Conservation (phyloP, 2,329 filamentous ascomycete species). For the Venturia asperata region DNA sequence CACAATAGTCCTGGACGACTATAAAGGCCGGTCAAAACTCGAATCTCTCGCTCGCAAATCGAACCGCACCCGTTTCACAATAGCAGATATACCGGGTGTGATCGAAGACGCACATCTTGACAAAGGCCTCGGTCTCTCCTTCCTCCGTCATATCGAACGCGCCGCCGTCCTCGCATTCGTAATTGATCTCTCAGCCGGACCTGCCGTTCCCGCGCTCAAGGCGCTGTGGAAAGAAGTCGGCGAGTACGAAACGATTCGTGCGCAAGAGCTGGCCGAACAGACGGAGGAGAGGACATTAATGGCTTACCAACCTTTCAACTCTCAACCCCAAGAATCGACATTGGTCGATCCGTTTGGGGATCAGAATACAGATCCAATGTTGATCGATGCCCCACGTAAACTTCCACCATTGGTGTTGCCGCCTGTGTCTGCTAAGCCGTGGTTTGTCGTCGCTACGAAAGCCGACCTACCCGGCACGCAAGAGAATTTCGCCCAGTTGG, state of each 20-base stretch:
- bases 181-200: conserved; percentile 70
- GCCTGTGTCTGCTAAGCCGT: conserved; percentile 88
- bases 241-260: conserved; percentile 75
- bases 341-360: conserved; percentile 10
- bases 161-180: conserved; percentile 92
- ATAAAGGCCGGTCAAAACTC: conserved; percentile 64
- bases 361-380: conserved; percentile 12
- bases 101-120: conserved; percentile 91
- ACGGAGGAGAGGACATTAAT: conserved; percentile 47
- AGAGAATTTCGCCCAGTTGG: conserved; percentile 64
- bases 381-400: neutral
- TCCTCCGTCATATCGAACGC: conserved; percentile 88
- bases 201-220: conserved; percentile 71
- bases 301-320: conserved; percentile 49
- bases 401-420: conserved; percentile 48
- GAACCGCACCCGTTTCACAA: conserved; percentile 69
- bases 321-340: neutral
- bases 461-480: conserved; percentile 75
- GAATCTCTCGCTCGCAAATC: conserved; percentile 41
- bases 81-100: conserved; percentile 91
- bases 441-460: conserved; percentile 94
- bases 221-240: conserved; percentile 86
- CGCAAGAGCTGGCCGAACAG: conserved; percentile 61
- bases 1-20: conserved; percentile 85
- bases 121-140: conserved; percentile 81